These are phyloP conservation scores for Pichia scutulata DNA, from an alignment of 805 yeast genomes.

Conservation along the genomic window DNA sequence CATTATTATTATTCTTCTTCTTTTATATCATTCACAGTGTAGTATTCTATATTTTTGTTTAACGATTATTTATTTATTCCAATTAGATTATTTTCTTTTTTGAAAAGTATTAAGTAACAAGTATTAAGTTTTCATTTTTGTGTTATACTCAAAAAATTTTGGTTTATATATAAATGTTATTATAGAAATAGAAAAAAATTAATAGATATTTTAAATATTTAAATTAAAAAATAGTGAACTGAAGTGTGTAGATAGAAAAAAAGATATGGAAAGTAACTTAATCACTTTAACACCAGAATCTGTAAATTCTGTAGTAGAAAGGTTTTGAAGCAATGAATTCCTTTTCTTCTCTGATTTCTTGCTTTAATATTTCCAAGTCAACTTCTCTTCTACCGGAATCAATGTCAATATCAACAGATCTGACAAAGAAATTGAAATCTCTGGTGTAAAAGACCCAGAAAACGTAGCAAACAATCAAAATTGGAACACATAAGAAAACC, in stretches of 20 bases:
- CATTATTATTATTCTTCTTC: too few species aligned
- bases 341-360: slow-evolving; percentile 49
- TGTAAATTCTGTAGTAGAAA: slow-evolving; percentile 39
- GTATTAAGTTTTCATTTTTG: too few species aligned
- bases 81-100: neutral
- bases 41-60: neutral
- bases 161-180: too few species aligned
- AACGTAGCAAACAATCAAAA: slow-evolving; percentile 42
- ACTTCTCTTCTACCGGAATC: slow-evolving; percentile 55
- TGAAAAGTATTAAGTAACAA: too few species aligned
- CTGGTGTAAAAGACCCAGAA: slow-evolving; percentile 29
- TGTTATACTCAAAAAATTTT: too few species aligned
- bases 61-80: neutral
- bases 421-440: slow-evolving; percentile 39
- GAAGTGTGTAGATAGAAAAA: neutral
- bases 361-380: slow-evolving; percentile 46
- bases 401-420: slow-evolving; percentile 44
- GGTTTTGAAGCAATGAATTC: slow-evolving; percentile 39
- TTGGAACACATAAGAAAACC: slow-evolving; percentile 54
- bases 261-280: neutral
- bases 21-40: neutral
- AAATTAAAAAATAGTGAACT: neutral
- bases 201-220: neutral
- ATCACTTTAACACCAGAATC: slow-evolving; percentile 42
- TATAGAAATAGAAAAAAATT: neutral